These are phyloP conservation scores for Volvox africanus DNA, from an alignment of 139 green algal species.

Conservation along the genomic window DNA sequence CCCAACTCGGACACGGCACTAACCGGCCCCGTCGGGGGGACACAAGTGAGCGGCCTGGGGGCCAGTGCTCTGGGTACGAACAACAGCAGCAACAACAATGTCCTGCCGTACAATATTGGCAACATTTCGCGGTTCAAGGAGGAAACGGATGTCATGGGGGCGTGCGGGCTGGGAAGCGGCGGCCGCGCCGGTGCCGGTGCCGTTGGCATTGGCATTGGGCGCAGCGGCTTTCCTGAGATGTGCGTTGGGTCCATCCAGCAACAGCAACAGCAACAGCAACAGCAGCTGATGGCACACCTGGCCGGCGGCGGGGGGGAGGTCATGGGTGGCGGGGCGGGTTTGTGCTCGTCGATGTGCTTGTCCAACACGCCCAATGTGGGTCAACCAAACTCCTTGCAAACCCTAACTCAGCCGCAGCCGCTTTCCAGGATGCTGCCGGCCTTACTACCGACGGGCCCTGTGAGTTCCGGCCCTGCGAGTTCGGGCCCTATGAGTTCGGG, in stretches of 20 bases:
- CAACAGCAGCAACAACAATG: not conserved
- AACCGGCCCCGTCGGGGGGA: not conserved
- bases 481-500: not conserved
- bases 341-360: too few species aligned
- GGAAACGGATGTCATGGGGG: not conserved
- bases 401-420: not conserved
- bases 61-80: not conserved
- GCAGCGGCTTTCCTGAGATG: not conserved
- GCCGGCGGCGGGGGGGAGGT: not conserved
- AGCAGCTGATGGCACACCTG: not conserved
- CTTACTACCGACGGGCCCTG: too few species aligned
- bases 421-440: not conserved
- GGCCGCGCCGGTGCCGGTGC: not conserved
- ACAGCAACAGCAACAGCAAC: conserved; percentile 17
- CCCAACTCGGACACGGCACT: not conserved
- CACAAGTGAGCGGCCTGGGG: not conserved
- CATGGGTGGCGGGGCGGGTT: too few species aligned
- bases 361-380: too few species aligned
- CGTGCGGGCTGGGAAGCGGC: not conserved
- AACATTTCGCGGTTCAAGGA: not conserved
- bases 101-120: not conserved
- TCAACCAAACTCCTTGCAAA: too few species aligned
- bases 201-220: not conserved
- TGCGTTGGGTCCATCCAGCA: not conserved
- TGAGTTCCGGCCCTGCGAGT: not conserved